Percentiles rank a stretch among this genome's conserved stretches.
Conservation (phyloP, 371 early-diverging fungal genomes). For the Zychaea mexicana region DNA sequence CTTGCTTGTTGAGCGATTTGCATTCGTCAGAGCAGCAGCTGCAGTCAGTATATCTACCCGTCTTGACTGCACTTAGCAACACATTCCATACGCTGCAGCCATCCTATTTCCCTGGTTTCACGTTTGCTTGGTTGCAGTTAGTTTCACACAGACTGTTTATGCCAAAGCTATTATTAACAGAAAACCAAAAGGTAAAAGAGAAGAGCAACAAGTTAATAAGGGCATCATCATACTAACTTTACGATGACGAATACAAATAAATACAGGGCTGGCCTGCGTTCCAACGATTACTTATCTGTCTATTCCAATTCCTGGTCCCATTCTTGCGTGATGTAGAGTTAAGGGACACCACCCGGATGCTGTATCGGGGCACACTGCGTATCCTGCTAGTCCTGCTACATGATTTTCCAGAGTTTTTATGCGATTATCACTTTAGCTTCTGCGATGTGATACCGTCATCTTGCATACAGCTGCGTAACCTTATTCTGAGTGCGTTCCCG, state of each 20-base stretch:
- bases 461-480: constrained; percentile 93
- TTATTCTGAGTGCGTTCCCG: constrained; percentile 95
- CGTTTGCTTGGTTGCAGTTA: constrained; percentile 94
- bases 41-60: constrained; percentile 71
- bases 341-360: constrained; percentile 74
- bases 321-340: constrained; percentile 76
- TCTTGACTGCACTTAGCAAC: constrained; percentile 76
- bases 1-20: constrained; percentile 83
- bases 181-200: constrained; percentile 60
- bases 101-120: constrained; percentile 89
- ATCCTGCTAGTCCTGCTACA: constrained; percentile 90
- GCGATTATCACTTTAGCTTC: constrained; percentile 90
- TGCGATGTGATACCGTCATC: constrained; percentile 90
- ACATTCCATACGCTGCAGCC: constrained; percentile 89
- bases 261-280: constrained; percentile 85
- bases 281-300: constrained; percentile 77
- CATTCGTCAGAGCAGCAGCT: constrained; percentile 71
- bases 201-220: neutral
- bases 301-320: constrained; percentile 88
- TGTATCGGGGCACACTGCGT: constrained; percentile 91
- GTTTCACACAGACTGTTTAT: constrained; percentile 92
- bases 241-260: neutral
- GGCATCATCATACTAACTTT: neutral
- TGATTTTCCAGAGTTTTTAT: constrained; percentile 97
- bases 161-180: constrained; percentile 81